Evolutionary conservation across 1,284 basidiomycete species (phyloP).

Genomic region (Naganishia sp.): DNA sequence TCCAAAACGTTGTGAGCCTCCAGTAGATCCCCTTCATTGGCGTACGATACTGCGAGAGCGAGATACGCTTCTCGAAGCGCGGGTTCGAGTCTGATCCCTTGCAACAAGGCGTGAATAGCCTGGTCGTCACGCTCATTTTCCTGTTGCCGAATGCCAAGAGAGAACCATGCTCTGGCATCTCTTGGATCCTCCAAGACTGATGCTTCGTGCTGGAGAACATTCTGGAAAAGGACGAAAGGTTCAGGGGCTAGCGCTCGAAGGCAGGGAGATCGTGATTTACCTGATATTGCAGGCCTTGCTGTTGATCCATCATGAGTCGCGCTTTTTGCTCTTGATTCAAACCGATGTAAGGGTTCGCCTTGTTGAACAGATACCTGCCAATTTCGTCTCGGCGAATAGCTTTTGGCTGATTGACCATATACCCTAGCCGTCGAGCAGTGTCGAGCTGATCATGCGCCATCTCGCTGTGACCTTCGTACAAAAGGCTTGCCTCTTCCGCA

Average conservation of each 20-base stretch:
- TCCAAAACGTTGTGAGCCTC: conserved; percentile 76
- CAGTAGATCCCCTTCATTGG: conserved; percentile 80
- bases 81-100: conserved; percentile 79
- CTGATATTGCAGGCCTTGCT: conserved; percentile 59
- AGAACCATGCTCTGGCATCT: conserved; percentile 79
- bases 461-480: conserved; percentile 6
- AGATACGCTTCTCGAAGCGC: conserved; percentile 79
- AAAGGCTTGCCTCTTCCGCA: conserved; percentile 13
- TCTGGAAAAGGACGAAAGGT: conserved; percentile 57
- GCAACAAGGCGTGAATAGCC: conserved; percentile 81
- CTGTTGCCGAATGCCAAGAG: conserved; percentile 94
- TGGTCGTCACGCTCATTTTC: conserved; percentile 94
- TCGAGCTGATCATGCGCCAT: conserved; percentile 22
- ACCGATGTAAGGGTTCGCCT: conserved; percentile 72
- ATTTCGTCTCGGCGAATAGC: conserved; percentile 52
- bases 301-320: conserved; percentile 62
- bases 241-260: conserved; percentile 32
- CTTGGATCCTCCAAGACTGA: conserved; percentile 75
- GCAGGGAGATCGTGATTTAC: conserved; percentile 53
- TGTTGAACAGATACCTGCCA: conserved; percentile 71
- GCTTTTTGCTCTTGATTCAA: conserved; percentile 55
- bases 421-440: conserved; percentile 22
- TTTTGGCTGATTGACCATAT: conserved; percentile 53
- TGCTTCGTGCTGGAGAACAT: conserved; percentile 85
- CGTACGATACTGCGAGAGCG: conserved; percentile 85